Evolutionary conservation across 208 protist species (phyloP).

Genomic region (Acanthamoeba royreba): DNA sequence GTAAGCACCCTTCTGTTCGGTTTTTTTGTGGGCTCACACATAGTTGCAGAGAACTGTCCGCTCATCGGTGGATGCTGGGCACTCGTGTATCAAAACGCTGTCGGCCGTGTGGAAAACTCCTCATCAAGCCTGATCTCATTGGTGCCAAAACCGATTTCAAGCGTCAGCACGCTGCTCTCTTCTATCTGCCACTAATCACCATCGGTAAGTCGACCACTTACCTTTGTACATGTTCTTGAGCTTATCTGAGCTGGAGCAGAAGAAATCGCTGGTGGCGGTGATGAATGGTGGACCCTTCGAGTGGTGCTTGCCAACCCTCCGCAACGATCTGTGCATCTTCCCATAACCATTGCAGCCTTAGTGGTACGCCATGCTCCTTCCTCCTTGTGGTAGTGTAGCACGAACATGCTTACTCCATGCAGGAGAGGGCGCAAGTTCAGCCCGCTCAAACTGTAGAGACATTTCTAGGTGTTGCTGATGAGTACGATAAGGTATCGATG

Average conservation of each 20-base stretch:
- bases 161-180: conserved; percentile 16
- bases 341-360: neutral
- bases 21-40: neutral
- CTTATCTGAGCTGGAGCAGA: neutral
- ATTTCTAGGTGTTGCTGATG: neutral
- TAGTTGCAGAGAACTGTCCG: neutral
- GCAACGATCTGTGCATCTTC: neutral
- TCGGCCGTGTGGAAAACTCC: neutral
- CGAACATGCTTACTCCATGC: neutral
- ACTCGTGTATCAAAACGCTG: conserved; percentile 10
- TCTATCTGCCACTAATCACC: neutral
- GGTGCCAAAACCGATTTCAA: conserved; percentile 40
- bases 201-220: neutral
- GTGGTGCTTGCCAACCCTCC: conserved; percentile 3
- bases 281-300: neutral
- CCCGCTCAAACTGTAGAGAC: neutral
- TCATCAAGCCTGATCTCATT: conserved; percentile 39
- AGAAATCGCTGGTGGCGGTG: neutral
- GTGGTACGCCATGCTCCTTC: neutral
- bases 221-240: neutral
- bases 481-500: neutral
- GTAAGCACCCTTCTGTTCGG: neutral
- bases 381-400: neutral
- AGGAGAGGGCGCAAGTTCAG: neutral
- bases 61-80: neutral